Evolutionary conservation across 1,139 yeast species (phyloP).

Genomic region (Candida tetrigidarum): DNA sequence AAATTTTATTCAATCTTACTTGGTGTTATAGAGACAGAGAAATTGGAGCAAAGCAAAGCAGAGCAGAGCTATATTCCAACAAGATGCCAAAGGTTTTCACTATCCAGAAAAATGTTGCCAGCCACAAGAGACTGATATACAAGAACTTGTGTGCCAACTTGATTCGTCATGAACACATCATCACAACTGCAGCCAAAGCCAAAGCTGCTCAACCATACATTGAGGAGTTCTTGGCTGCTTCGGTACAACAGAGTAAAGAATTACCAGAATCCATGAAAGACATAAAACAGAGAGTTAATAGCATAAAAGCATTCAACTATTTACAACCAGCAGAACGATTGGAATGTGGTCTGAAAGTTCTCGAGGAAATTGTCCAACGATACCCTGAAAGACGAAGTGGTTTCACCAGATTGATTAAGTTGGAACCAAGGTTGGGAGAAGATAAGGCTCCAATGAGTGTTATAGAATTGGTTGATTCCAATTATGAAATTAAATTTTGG

Average conservation of each 20-base stretch:
- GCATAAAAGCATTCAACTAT: constrained; percentile 33
- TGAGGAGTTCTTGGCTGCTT: constrained; percentile 42
- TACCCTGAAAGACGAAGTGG: constrained; percentile 74
- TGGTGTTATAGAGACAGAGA: background rate
- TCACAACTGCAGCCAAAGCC: constrained; percentile 51
- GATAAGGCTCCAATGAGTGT: constrained; percentile 94
- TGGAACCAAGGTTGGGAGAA: constrained; percentile 83
- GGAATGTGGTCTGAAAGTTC: constrained; percentile 58
- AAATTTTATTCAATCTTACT: constrained; percentile 3
- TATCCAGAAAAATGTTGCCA: constrained; percentile 47
- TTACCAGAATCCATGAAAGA: constrained; percentile 18
- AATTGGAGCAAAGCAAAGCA: background rate
- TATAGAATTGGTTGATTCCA: constrained; percentile 80
- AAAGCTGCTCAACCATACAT: constrained; percentile 50
- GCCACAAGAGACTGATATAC: constrained; percentile 50
- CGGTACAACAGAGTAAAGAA: constrained; percentile 26
- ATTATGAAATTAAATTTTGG: constrained; percentile 77
- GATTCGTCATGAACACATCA: constrained; percentile 50
- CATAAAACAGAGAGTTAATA: constrained; percentile 25
- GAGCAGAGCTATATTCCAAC: background rate
- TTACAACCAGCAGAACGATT: constrained; percentile 45
- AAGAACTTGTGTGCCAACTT: constrained; percentile 50
- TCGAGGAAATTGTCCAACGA: constrained; percentile 65
- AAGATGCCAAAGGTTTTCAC: constrained; percentile 49
- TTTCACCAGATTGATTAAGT: constrained; percentile 79